Conservation (phyloP, 306 rosid genomes). For the Sindora glabra region DNA sequence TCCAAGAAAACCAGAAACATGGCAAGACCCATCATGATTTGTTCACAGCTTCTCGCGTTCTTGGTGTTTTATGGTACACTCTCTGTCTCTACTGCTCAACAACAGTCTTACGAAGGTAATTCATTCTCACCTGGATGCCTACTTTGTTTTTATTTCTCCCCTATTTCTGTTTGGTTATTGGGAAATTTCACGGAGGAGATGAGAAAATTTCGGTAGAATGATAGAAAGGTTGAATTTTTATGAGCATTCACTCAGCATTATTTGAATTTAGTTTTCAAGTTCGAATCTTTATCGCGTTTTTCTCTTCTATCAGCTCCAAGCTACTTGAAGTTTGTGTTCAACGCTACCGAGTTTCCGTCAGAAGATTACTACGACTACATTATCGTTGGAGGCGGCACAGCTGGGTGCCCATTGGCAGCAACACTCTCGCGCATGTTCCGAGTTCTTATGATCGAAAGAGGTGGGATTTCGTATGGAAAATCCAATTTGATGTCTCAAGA, state of each 20-base stretch:
- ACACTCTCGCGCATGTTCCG: conserved; percentile 47
- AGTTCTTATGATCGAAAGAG: conserved; percentile 71
- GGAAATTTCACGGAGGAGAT: not conserved
- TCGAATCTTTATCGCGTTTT: not conserved
- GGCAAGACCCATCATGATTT: not conserved
- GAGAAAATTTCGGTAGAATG: not conserved
- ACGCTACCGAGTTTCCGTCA: conserved; percentile 53
- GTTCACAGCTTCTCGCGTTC: not conserved
- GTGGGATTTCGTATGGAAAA: conserved; percentile 38
- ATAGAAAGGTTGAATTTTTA: not conserved
- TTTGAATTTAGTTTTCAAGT: not conserved
- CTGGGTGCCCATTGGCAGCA: conserved; percentile 91
- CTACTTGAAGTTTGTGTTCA: conserved; percentile 48
- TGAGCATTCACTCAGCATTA: not conserved
- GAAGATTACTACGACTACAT: conserved; percentile 85
- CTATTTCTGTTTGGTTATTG: not conserved
- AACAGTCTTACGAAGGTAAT: conserved; percentile 16
- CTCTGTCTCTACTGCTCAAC: not conserved
- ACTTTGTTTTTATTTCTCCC: not conserved
- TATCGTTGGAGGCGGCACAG: conserved; percentile 85
- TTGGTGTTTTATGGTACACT: not conserved
- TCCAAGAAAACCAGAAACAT: conserved; percentile 10
- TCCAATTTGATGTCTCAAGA: conserved; percentile 59
- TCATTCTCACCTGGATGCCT: not conserved
- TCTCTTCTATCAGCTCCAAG: conserved; percentile 18